These are phyloP conservation scores for Pseudevernia furfuracea DNA, from an alignment of 495 filamentous ascomycete species.

Conservation along the genomic window DNA sequence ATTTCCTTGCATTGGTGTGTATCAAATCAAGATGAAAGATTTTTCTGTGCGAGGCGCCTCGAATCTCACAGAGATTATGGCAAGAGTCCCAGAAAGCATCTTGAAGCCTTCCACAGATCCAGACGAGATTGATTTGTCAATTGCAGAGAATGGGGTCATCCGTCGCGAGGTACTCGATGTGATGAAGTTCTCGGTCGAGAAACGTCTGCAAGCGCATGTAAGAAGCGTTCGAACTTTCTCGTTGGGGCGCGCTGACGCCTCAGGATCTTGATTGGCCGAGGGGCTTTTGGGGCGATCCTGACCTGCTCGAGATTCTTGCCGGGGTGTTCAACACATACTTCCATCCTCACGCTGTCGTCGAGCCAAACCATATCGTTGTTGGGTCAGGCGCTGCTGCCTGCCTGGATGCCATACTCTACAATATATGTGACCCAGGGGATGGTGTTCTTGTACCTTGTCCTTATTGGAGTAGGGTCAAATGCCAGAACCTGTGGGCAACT, in stretches of 20 bases:
- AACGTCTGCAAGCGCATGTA: constrained; percentile 1
- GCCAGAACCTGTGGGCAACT: no score
- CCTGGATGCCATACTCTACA: constrained; percentile 36
- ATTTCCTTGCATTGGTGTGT: no score
- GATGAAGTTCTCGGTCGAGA: constrained; percentile 10
- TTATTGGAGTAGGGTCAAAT: constrained; percentile 28
- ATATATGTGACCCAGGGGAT: constrained; percentile 39
- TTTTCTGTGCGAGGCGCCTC: no score
- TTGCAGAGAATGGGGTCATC: constrained; percentile 32
- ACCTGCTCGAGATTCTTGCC: constrained; percentile 31
- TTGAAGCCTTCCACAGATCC: no score
- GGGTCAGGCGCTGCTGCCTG: constrained; percentile 34
- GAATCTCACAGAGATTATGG: no score
- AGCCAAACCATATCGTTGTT: constrained; percentile 32
- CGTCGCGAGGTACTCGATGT: constrained; percentile 26
- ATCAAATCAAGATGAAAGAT: no score
- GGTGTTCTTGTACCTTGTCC: constrained; percentile 39
- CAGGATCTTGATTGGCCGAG: constrained; percentile 31
- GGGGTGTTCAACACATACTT: constrained; percentile 36
- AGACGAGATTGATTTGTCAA: constrained; percentile 30
- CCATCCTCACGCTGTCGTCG: constrained; percentile 30
- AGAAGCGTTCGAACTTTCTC: not conserved
- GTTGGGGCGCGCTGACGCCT: constrained; percentile 2
- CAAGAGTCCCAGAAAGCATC: no score
- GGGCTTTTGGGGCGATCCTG: constrained; percentile 27